phyloP scores from a whole-genome alignment of 2,329 filamentous ascomycete genomes.

The Colletotrichum sidae region DNA sequence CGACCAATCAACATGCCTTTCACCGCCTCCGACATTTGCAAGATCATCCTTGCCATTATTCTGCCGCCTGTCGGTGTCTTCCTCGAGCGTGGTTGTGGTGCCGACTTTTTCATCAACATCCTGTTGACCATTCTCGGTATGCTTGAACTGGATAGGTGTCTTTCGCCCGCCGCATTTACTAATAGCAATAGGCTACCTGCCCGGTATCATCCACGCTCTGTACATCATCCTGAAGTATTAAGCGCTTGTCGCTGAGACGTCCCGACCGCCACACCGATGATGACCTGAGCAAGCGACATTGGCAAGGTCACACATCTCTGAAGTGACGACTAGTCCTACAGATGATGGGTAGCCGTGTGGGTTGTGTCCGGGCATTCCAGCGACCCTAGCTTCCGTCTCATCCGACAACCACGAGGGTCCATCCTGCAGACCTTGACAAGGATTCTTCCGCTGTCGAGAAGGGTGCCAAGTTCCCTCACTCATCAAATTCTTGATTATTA shows the following conservation, averaged over 20 bases:
- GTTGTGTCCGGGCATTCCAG: conserved; percentile 17
- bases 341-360: not conserved
- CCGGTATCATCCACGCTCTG: conserved; percentile 91
- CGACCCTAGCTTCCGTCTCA: conserved; percentile 30
- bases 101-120: conserved; percentile 93
- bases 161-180: not conserved
- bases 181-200: conserved; percentile 66
- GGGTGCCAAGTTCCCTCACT: conserved; percentile 2
- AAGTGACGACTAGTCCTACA: not conserved
- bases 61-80: conserved; percentile 93
- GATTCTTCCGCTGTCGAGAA: conserved; percentile 5
- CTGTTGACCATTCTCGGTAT: conserved; percentile 80
- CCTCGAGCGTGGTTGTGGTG: conserved; percentile 90
- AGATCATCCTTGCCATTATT: conserved; percentile 87
- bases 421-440: conserved; percentile 7
- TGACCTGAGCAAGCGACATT: conserved; percentile 1
- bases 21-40: conserved; percentile 70
- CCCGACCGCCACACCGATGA: conserved; percentile 1
- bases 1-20: conserved; percentile 63
- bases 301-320: conserved; percentile 10
- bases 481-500: conserved; percentile 15
- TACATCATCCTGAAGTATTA: conserved; percentile 96
- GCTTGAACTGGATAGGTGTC: conserved; percentile 36
- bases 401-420: conserved; percentile 16
- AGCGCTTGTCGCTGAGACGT: conserved; percentile 15